Evolutionary conservation across 257 asterid species (phyloP).

Genomic region (Solanum dulcamara): DNA sequence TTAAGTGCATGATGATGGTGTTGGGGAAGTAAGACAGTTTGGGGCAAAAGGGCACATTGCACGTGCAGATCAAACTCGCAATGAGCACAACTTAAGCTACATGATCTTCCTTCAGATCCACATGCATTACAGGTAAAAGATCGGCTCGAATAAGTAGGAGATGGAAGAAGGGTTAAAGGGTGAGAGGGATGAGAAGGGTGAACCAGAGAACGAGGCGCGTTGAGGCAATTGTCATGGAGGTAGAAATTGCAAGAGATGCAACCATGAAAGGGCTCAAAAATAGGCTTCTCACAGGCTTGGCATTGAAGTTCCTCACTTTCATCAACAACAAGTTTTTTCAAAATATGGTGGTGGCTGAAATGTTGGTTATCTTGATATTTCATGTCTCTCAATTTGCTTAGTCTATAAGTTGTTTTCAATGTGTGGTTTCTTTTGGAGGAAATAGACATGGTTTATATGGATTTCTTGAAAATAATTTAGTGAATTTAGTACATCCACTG

Average conservation of each 20-base stretch:
- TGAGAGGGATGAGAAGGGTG: conserved; percentile 24
- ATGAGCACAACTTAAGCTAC: conserved; percentile 15
- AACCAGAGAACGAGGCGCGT: conserved; percentile 22
- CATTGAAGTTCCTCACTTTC: conserved; percentile 14
- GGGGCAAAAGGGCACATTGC: conserved; percentile 12
- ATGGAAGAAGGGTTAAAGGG: conserved; percentile 23
- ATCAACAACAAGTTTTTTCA: conserved; percentile 4
- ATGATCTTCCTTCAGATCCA: conserved; percentile 7
- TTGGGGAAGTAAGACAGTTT: not conserved
- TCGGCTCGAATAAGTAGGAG: conserved; percentile 9
- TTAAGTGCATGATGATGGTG: conserved; percentile 17
- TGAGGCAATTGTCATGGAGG: conserved; percentile 19
- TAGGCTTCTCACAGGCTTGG: conserved; percentile 5
- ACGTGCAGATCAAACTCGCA: conserved; percentile 25
- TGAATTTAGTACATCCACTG: not conserved
- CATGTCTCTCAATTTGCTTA: not conserved
- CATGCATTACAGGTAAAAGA: conserved; percentile 18
- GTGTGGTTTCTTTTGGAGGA: not conserved
- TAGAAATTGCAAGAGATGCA: conserved; percentile 22
- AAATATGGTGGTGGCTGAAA: conserved; percentile 27
- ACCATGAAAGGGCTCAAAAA: conserved; percentile 12
- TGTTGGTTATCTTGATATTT: conserved; percentile 13
- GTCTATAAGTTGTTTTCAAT: not conserved
- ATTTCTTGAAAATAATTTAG: not conserved
- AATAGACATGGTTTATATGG: not conserved